Evolutionary conservation across 106 monocot species (phyloP).

Genomic region (Dioscorea alata): DNA sequence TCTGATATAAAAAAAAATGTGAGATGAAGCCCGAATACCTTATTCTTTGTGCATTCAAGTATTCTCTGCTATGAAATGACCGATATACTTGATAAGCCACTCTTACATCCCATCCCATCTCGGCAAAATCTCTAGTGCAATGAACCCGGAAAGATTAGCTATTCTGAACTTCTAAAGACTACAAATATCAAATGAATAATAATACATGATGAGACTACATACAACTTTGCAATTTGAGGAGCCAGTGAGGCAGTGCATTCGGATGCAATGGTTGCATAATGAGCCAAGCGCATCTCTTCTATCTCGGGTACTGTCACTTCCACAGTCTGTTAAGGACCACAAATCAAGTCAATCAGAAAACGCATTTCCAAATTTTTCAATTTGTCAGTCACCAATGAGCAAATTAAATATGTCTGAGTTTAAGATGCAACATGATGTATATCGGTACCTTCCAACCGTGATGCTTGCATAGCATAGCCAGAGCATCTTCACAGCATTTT

Average conservation of each 20-base stretch:
- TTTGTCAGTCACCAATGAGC: too few species aligned
- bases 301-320: slow-evolving; percentile 83
- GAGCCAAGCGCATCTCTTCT: slow-evolving; percentile 92
- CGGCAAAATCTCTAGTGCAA: slow-evolving; percentile 33
- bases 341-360: too few species aligned
- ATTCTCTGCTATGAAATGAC: slow-evolving; percentile 69
- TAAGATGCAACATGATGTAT: too few species aligned
- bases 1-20: not conserved
- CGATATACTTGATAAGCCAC: slow-evolving; percentile 58
- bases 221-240: slow-evolving; percentile 63
- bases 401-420: too few species aligned
- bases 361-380: too few species aligned
- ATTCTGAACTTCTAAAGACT: not conserved
- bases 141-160: too few species aligned
- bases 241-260: slow-evolving; percentile 73
- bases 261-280: slow-evolving; percentile 82
- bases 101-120: slow-evolving; percentile 80
- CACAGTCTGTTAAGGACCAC: slow-evolving; percentile 36
- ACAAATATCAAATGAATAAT: not conserved
- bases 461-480: slow-evolving; percentile 41
- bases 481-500: slow-evolving; percentile 55
- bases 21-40: slow-evolving; percentile 42
- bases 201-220: slow-evolving; percentile 9
- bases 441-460: slow-evolving; percentile 83
- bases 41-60: slow-evolving; percentile 81